A percentile compares a stretch with the other conserved stretches of the same genome.
These are phyloP conservation scores for Cystobasidium pallidum DNA, from an alignment of 1,284 basidiomycete species.

Conservation along the genomic window DNA sequence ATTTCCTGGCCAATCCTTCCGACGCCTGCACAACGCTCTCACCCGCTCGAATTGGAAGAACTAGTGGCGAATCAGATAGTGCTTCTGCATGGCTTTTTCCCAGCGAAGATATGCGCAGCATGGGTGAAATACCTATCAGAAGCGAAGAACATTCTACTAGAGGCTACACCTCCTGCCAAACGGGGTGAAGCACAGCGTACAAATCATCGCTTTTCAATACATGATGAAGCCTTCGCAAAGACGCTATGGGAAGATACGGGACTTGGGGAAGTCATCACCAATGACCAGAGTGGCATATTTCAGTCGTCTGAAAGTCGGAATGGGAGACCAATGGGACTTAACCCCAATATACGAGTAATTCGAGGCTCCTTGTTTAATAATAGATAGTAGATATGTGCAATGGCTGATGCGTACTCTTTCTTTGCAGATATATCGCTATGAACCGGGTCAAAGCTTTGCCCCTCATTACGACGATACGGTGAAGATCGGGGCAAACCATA, in stretches of 20 bases:
- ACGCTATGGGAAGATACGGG: slow-evolving; percentile 58
- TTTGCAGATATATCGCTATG: slow-evolving; percentile 69
- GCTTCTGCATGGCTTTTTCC: slow-evolving; percentile 42
- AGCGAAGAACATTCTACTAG: slow-evolving; percentile 8
- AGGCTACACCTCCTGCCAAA: slow-evolving; percentile 57
- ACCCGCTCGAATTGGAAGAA: slow-evolving; percentile 37
- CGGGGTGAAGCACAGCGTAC: slow-evolving; percentile 73
- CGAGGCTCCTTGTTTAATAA: too few relatives aligned
- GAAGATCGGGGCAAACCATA: slow-evolving; percentile 58
- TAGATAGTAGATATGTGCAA: too few relatives aligned
- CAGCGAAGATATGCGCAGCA: slow-evolving; percentile 37
- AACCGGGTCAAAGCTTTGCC: slow-evolving; percentile 68
- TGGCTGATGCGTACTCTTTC: too few relatives aligned
- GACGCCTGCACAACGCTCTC: slow-evolving; percentile 25
- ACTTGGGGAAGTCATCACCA: slow-evolving; percentile 29
- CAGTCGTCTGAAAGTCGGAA: slow-evolving; percentile 32
- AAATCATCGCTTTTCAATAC: slow-evolving; percentile 70
- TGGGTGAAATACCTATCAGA: slow-evolving; percentile 38
- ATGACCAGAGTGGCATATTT: slow-evolving; percentile 14
- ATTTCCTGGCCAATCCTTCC: slow-evolving; percentile 37
- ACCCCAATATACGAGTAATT: slow-evolving; percentile 57
- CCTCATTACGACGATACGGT: slow-evolving; percentile 76
- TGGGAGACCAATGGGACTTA: slow-evolving; percentile 51
- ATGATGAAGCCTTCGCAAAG: slow-evolving; percentile 66
- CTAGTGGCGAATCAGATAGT: slow-evolving; percentile 39